Evolutionary conservation across 495 filamentous ascomycete species (phyloP).

Genomic region (Lasiosphaeriaceae sp.): DNA sequence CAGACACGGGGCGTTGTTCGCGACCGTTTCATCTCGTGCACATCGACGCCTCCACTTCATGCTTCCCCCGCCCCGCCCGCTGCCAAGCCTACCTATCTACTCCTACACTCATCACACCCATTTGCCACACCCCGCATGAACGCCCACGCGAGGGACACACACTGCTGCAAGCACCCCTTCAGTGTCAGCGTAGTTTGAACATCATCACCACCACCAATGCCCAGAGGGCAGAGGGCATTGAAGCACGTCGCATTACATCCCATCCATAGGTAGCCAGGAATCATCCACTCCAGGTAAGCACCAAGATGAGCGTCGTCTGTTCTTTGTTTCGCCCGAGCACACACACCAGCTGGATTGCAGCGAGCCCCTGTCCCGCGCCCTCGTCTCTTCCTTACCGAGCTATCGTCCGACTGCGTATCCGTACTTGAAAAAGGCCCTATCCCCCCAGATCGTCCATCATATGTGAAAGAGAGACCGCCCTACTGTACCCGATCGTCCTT

Average conservation of each 20-base stretch:
- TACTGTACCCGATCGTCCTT: too few species aligned
- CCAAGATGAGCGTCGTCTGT: neutral
- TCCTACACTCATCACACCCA: too few species aligned
- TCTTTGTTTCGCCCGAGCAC: constrained; percentile 1
- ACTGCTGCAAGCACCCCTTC: constrained; percentile 15
- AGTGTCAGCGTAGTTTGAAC: neutral
- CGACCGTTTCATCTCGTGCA: constrained; percentile 15
- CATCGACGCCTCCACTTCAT: constrained; percentile 13
- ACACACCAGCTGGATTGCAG: neutral
- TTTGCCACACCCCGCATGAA: constrained; percentile 1
- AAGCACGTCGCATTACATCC: constrained; percentile 11
- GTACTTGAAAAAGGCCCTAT: neutral
- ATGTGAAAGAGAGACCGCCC: too few species aligned
- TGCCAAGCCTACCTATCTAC: constrained; percentile 13
- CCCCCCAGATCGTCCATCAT: neutral
- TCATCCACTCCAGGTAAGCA: constrained; percentile 20
- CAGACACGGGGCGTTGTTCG: neutral
- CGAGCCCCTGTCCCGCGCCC: constrained; percentile 1
- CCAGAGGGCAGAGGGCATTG: neutral
- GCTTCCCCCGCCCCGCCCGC: constrained; percentile 5
- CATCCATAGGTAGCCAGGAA: constrained; percentile 11
- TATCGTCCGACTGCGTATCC: neutral
- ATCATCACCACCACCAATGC: constrained; percentile 3
- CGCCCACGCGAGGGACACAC: neutral
- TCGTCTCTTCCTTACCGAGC: constrained; percentile 6